Conservation (phyloP, 1,284 basidiomycete genomes). For the Cutaneotrichosporon curvatum region DNA sequence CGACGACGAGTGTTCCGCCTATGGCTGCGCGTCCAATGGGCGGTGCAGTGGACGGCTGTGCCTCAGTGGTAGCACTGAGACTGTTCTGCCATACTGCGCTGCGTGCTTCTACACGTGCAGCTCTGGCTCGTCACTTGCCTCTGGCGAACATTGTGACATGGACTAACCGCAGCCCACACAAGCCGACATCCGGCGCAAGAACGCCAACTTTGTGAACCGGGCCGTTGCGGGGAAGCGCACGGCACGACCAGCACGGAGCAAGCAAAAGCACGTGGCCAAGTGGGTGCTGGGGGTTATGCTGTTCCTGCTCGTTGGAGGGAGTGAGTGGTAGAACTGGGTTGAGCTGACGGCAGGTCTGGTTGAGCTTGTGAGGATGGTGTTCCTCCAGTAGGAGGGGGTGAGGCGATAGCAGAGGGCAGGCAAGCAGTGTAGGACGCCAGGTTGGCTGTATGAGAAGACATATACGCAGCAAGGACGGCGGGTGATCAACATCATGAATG, state of each 20-base stretch:
- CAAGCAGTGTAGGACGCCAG: not conserved
- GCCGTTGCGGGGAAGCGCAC: slow-evolving; percentile 40
- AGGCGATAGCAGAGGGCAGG: not conserved
- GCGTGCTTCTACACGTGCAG: too few relatives aligned
- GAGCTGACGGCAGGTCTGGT: slow-evolving; percentile 28
- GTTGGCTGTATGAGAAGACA: too few relatives aligned
- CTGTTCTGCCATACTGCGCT: too few relatives aligned
- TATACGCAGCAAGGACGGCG: too few relatives aligned
- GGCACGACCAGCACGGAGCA: slow-evolving; percentile 29
- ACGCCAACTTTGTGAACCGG: slow-evolving; percentile 39
- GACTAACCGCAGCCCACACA: slow-evolving; percentile 32
- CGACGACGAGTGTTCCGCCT: too few relatives aligned
- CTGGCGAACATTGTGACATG: too few relatives aligned
- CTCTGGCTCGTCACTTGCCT: too few relatives aligned
- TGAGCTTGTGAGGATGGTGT: slow-evolving; percentile 34
- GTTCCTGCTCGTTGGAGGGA: slow-evolving; percentile 38
- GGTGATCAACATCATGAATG: too few relatives aligned
- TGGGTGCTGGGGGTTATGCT: slow-evolving; percentile 40
- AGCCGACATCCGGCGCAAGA: slow-evolving; percentile 42
- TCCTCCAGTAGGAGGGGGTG: slow-evolving; percentile 6
- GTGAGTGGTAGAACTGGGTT: slow-evolving; percentile 25
- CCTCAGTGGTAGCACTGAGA: too few relatives aligned
- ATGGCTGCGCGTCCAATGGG: too few relatives aligned
- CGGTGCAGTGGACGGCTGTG: too few relatives aligned
- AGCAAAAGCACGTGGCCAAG: slow-evolving; percentile 23